These are phyloP conservation scores for Candida andamanensis DNA, from an alignment of 805 yeast species.

Conservation along the genomic window DNA sequence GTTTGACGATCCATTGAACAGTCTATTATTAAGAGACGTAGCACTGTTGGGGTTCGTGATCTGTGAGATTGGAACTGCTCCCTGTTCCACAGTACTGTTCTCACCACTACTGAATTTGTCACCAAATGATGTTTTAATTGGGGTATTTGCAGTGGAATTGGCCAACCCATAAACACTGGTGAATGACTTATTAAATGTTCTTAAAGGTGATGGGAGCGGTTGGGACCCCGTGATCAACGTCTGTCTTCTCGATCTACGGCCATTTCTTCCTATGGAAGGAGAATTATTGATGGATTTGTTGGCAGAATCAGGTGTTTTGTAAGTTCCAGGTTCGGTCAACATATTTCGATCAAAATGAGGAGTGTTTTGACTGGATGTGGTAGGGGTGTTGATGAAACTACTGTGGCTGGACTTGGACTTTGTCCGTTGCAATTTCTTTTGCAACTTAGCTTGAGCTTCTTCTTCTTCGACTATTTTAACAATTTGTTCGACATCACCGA, in stretches of 20 bases:
- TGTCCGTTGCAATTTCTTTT: slow-evolving; percentile 38
- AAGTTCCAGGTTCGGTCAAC: neutral
- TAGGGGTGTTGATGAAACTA: slow-evolving; percentile 9
- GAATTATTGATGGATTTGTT: slow-evolving; percentile 15
- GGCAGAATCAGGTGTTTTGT: slow-evolving; percentile 6
- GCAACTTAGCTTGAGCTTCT: slow-evolving; percentile 46
- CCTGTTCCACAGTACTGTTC: slow-evolving; percentile 7
- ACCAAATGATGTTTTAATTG: slow-evolving; percentile 18
- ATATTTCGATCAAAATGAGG: slow-evolving; percentile 8
- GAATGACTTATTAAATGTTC: slow-evolving; percentile 47
- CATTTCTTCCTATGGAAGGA: slow-evolving; percentile 39
- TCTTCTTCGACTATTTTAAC: slow-evolving; percentile 61
- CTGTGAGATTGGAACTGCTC: slow-evolving; percentile 15
- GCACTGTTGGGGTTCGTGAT: slow-evolving; percentile 8
- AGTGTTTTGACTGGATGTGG: slow-evolving; percentile 13
- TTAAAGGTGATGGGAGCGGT: slow-evolving; percentile 84
- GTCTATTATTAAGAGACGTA: slow-evolving; percentile 3
- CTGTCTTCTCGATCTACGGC: slow-evolving; percentile 61
- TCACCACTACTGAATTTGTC: slow-evolving; percentile 7
- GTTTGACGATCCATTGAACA: slow-evolving; percentile 2
- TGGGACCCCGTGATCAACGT: slow-evolving; percentile 86
- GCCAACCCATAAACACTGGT: slow-evolving; percentile 33
- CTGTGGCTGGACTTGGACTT: slow-evolving; percentile 18
- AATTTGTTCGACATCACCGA: slow-evolving; percentile 77
- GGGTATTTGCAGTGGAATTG: slow-evolving; percentile 37